Evolutionary conservation across 2,329 filamentous ascomycete species (phyloP), one percentile per base, ranked within the genome.

Genomic region (Pseudocercospora eumusae): DNA sequence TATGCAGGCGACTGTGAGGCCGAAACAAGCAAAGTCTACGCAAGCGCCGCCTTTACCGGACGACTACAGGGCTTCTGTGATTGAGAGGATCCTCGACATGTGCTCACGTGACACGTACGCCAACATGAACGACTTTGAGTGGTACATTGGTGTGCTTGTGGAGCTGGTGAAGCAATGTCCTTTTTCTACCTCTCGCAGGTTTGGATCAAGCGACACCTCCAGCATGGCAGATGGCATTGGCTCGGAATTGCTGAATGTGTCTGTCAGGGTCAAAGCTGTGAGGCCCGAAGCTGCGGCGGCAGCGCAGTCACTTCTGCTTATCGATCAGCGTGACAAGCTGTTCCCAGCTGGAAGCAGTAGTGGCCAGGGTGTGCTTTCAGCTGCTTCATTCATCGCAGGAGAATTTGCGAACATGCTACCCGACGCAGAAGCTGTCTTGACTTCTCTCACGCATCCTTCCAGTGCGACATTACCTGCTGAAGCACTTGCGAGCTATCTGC

Each of bases 121-220:
- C 42, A 91, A 92, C 71, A 82, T 99, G 53, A 80, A 84, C 57
- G 93, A 99, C 74, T 99, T 99, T 75, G 93, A 97, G 68, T 99
- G 95, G 95, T 98, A 98, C 75, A 89, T 98, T 67, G 91, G 95
- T 68, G 86, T 96, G 27, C 80, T 99, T 28, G 89, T 91, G 4
- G 92, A 96, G 73, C 83, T 99, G 13, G 86, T 97, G 44, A 87
- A 88, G 49, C 79, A 73, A 83, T 91, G 77, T 81, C 88, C 80
- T 1, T 55, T 61, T 20, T 55, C 61, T 20, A 44, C 65, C 1
- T 40, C 58, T 25, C 58, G 64, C 20, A 61, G 42, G 45, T 69
- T 68, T 33, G 64, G 60, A 9, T 59, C 61, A 11, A 64, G 60
- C 25, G 63, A 66, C 18, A 25, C 60, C 9, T 68, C 74, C 36